Percentiles rank a stretch among this genome's conserved stretches.
phyloP scores from a whole-genome alignment of 176 grass and related monocot species.

The Oryza rufipogon region DNA sequence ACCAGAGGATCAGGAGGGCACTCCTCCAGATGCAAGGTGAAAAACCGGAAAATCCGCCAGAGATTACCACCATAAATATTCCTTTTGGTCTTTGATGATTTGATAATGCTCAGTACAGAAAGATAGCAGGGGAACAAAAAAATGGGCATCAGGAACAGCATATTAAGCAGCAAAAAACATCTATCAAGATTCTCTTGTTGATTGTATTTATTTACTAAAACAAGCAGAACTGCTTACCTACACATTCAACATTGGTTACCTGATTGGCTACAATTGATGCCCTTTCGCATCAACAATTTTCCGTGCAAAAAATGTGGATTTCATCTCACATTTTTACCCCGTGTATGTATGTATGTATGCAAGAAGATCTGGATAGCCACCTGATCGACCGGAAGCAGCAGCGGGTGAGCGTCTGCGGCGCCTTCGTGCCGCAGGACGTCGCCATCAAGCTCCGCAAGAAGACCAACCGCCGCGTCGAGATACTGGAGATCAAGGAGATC shows the following conservation, averaged over 20 bases:
- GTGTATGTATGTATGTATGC: too few species aligned
- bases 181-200: not conserved
- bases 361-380: constrained; percentile 70
- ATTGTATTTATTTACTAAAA: too few species aligned
- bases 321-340: not conserved
- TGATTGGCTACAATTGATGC: too few species aligned
- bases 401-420: constrained; percentile 54
- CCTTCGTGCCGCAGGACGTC: constrained; percentile 79
- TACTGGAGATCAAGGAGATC: constrained; percentile 81
- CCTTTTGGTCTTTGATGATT: too few species aligned
- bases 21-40: constrained; percentile 86
- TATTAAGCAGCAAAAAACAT: not conserved
- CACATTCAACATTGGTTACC: too few species aligned
- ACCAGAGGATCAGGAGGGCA: constrained; percentile 70
- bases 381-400: constrained; percentile 68
- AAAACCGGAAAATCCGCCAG: not conserved
- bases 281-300: too few species aligned
- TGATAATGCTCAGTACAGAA: too few species aligned
- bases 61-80: too few species aligned
- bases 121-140: too few species aligned
- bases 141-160: too few species aligned
- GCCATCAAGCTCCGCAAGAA: constrained; percentile 78
- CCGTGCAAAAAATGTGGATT: too few species aligned
- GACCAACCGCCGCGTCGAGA: constrained; percentile 78
- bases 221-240: too few species aligned